These are phyloP conservation scores for Pseudogymnoascus sp. DNA, from an alignment of 2,329 filamentous ascomycete species.

Conservation along the genomic window DNA sequence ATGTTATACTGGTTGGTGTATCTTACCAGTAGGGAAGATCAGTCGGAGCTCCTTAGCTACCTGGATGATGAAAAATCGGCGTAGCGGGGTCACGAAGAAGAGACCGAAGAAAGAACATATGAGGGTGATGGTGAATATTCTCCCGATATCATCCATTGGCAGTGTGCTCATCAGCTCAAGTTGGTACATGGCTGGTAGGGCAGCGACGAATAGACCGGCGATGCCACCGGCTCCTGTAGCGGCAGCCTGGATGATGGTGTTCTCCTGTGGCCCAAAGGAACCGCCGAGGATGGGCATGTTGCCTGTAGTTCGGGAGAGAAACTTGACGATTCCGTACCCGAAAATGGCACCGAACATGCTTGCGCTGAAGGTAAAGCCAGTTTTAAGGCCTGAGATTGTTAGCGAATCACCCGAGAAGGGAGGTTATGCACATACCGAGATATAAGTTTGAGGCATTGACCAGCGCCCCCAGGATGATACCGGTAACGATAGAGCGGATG, in stretches of 20 bases:
- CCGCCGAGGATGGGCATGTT: conserved; percentile 44
- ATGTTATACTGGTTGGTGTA: not conserved
- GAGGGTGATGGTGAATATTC: conserved; percentile 51
- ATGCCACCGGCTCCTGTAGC: conserved; percentile 52
- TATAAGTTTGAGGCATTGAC: conserved; percentile 57
- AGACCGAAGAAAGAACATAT: conserved; percentile 57
- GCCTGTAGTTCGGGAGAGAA: conserved; percentile 41
- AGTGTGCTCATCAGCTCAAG: conserved; percentile 38
- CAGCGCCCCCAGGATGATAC: conserved; percentile 47
- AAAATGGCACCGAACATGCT: conserved; percentile 47
- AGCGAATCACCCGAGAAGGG: conserved; percentile 23
- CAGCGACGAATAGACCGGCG: conserved; percentile 48
- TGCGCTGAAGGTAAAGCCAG: conserved; percentile 42
- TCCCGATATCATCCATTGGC: conserved; percentile 46
- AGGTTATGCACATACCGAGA: conserved; percentile 38
- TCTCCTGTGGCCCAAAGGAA: conserved; percentile 51
- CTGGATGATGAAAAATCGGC: conserved; percentile 61
- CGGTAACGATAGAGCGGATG: conserved; percentile 45
- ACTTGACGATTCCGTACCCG: conserved; percentile 49
- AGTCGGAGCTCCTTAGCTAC: conserved; percentile 51
- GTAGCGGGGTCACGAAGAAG: conserved; percentile 53
- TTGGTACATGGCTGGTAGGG: conserved; percentile 52
- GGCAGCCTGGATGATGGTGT: conserved; percentile 52
- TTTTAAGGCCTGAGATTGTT: conserved; percentile 36
- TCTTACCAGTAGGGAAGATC: conserved; percentile 44